Base-by-base conservation (phyloP, 1,284 basidiomycete genomes). In the Pseudozyma hubeiensis region DNA sequence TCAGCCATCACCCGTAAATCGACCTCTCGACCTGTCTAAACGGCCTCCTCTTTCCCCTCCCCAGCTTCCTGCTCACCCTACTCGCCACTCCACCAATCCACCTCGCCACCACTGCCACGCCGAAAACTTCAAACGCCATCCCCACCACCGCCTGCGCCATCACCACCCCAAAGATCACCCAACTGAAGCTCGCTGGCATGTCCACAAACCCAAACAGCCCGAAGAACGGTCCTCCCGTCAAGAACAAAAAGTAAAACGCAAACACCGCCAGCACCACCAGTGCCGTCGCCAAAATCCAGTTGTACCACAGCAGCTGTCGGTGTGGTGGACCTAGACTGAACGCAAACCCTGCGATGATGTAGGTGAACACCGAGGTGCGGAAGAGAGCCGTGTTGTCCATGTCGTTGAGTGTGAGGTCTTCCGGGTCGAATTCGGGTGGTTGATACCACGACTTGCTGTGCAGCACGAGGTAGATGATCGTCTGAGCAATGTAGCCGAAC, bases 351-450 rank as follows among this genome's bases (percentile, higher is more conserved):
- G 73, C 67, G 24, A 75, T 72, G 50, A 78, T 51, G 59, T 78
- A 79, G 29, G 67, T 59, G 41, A 78, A 79, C 16, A 75, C 41
- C n/a, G 72, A 76, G 6, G 51, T 43, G 3, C 53, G 50, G 63
- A 75, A 75, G 13, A 79, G 58, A 0, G 60, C 65, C 5, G 72
- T 71, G 46, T 77, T 78, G 63, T 78, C 75, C 66, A 64, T 62
- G 16, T 65, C 52, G 58, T 69, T 66, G 2, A 75, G 60, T 29
- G 66, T 53, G 5, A 78, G 71, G 31, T 78, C 35, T 24, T 65
- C 68, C 4, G 72, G 68, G 33, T 75, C 72, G 31, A 78, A 64
- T 9, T 55, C 41, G 10, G 77, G 72, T 9, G 58, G 24, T 13
- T 62, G 46, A 52, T 75, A 77, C 56, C 56, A 75, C 29, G 19